These are phyloP conservation scores for Polyplosphaeria fusca DNA, from an alignment of 495 filamentous ascomycete genomes.

Conservation along the genomic window DNA sequence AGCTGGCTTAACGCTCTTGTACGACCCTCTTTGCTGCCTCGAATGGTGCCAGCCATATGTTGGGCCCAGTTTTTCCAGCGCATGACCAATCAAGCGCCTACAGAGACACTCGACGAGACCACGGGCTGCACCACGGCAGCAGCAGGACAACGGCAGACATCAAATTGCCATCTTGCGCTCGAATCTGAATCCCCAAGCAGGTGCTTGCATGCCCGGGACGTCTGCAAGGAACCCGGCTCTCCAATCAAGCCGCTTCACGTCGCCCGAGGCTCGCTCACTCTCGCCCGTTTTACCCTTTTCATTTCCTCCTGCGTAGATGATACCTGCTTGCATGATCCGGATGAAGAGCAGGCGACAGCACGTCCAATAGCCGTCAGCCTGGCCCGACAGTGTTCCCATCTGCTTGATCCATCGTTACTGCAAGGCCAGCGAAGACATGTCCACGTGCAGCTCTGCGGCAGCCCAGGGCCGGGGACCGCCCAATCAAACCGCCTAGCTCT, in stretches of 20 bases:
- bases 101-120: slow-evolving; percentile 3
- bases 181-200: slow-evolving; percentile 15
- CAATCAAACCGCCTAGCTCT: background rate
- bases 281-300: slow-evolving; percentile 15
- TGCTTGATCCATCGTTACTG: too few species aligned
- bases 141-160: slow-evolving; percentile 1
- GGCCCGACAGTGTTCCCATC: background rate
- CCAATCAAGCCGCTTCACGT: slow-evolving; percentile 27
- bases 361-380: background rate
- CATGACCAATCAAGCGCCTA: slow-evolving; percentile 15
- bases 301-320: slow-evolving; percentile 15
- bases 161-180: background rate
- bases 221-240: slow-evolving; percentile 9
- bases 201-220: slow-evolving; percentile 28
- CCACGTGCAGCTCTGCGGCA: too few species aligned
- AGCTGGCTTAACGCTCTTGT: slow-evolving; percentile 26
- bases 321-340: background rate
- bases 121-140: slow-evolving; percentile 5
- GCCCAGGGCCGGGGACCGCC: too few species aligned
- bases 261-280: slow-evolving; percentile 4
- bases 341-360: background rate
- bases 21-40: slow-evolving; percentile 17
- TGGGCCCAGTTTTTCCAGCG: background rate
- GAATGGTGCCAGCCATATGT: slow-evolving; percentile 6
- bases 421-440: too few species aligned